Evolutionary conservation across 805 yeast genomes (phyloP), one percentile per base, ranked within the genome.

Genomic region (Nakazawaea ishiwadae): DNA sequence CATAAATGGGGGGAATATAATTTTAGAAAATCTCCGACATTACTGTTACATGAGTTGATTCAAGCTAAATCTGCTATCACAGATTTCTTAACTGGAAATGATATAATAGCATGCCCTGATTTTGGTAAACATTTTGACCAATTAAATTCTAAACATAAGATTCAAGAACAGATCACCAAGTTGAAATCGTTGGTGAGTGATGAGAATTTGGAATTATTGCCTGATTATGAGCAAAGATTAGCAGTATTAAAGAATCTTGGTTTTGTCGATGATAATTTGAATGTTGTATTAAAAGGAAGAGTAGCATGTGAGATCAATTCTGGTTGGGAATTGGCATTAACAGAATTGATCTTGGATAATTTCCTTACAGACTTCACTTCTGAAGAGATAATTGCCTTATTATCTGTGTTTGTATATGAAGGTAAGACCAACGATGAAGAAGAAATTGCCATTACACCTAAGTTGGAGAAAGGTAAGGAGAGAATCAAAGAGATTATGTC

Each of bases 341-440:
- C 99, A 0, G 99, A 93, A 60, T 69, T 93, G 41, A 77, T 93
- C 14, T 69, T 93, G 51, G 96, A 91, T 54, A 93, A 93, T 62
- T 89, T 91, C 66, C 66, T 93, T 47, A 96, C 91, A 23, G 95
- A 88, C 44, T 90, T 85, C 56, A 95, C 90, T 48, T 89, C 97
- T 0, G 96, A 89, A 55, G 99, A 93, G 60, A 89, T 93, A 47
- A 97, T 90, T n/a, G 98, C 98, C 0, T 67, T 93, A 37, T 63
- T 93, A 24, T 88, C 97, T 0, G 87, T 85, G 28, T 93, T 93
- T 65, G 96, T 93, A 1, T 93, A 86, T 56, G 97, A 93, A 54
- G 98, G 97, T 1, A 71, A 77, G 14, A 70, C 75, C 17, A 79
- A 75, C 28, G 73, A 77, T 19, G 79, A 75, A 29, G 79, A 71